Base-by-base conservation (phyloP, 345 rosid genomes). In the Litchi chinensis region DNA sequence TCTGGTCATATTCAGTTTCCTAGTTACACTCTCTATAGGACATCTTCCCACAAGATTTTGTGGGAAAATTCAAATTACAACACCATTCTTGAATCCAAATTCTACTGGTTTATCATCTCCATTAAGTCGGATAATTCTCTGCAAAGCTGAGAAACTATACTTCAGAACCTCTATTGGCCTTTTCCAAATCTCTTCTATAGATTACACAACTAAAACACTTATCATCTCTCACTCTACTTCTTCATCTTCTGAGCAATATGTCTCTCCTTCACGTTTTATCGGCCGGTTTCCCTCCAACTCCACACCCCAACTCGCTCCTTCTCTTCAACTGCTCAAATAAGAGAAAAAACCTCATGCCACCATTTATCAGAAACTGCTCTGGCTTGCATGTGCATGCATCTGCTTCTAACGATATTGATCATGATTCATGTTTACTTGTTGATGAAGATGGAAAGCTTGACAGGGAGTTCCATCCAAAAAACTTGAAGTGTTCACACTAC, bases 141-240 rank as follows among this genome's bases (percentile, higher is more conserved):
- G 93, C 89, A 84, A 83, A 76, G 86, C 90, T 83, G 79, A 86
- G 65, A 79, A 83, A 59, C 85, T 86, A 37, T 89, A 86, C 69
- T 85, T 89, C 16, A 83, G 89, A 85, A 88, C 89, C 63, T 84
- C 93, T 78, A 26, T 77, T 0, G 93, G 91, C 24, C 85, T 79
- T 79, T 82, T 83, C 28, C 87, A 77, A 41, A 76, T 86, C 74
- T 87, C 90, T 68, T 82, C 90, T 41, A 71, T 90, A n/a, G 83
- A 90, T 76, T 86, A 86, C 75, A n/a, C 83, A 39, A 73, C 68
- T 5, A 90, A 79, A 85, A 77, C 87, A 54, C 74, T 85, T 22
- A 77, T 79, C 56, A 68, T 87, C 65, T 71, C 85, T 78, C 86
- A 81, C 78, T 73, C 37, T 32, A 32, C 83, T 74, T 77, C 82